Evolutionary conservation across 1,284 basidiomycete genomes (phyloP), one percentile per base, ranked within the genome.

Genomic region (Malassezia cuniculi): DNA sequence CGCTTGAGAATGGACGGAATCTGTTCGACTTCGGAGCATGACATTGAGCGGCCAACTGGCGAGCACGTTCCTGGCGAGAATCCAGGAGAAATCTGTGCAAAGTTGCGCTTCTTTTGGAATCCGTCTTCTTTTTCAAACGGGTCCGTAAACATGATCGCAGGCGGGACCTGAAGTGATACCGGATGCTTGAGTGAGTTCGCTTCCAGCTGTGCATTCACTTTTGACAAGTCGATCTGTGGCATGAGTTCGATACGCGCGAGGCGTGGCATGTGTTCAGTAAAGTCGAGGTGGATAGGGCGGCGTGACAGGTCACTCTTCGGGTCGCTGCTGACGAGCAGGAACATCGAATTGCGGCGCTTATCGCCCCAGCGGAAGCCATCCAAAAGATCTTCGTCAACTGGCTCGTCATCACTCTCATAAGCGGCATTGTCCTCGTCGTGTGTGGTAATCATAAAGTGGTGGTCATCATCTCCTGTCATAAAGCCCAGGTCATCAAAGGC

Each of bases 1-100:
- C 42, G 52, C 22, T 49, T 56, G 29, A 61, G 49, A 38, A 61
- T 61, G n/a, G 58, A 54, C 0, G 50, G 50, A 5, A 41, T 41
- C 18, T 42, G 41, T 2, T 5, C 2, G 14, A 16, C 7, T 26
- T 6, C n/a, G 21, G 11, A 5, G 16, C 34, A 20, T 27, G 24
- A 14, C 29, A 26, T n/a, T n/a, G n/a, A n/a, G 9, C 25, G 8
- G 9, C 8, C n/a, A 26, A 8, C 25, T 26, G 25, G 9, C 25
- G n/a, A 26, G 25, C 25, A 9, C 25, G 9, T 26, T 26, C 25
- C 25, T 9, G 9, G n/a, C n/a, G 9, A 26, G 9, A n/a, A 26
- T 5, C 8, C 29, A 16, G 11, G 34, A 36, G 15, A 12, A 10
- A 10, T 16, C 34, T 14, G 20, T 14, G 12, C 17, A 10, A 30